Evolutionary conservation across 805 yeast species (phyloP).

Genomic region (Ogataea polymorpha): DNA sequence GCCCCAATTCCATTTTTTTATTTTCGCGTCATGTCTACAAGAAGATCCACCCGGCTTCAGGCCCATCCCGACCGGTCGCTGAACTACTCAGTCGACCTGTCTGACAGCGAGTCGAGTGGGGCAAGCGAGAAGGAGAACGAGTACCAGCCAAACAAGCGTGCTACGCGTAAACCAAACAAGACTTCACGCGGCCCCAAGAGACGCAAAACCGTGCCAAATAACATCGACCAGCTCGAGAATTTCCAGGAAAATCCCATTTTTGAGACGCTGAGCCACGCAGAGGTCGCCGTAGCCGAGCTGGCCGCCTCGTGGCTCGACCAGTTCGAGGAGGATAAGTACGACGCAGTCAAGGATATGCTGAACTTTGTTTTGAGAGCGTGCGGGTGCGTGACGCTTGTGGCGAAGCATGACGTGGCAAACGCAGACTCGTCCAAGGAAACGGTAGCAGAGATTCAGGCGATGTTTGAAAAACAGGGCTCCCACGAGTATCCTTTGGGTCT

Average conservation of each 20-base stretch:
- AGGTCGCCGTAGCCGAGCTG: conserved; percentile 47
- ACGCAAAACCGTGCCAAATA: conserved; percentile 24
- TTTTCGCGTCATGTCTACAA: conserved; percentile 12
- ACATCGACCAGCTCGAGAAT: conserved; percentile 39
- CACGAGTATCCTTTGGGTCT: conserved; percentile 65
- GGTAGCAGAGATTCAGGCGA: conserved; percentile 63
- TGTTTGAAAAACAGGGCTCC: conserved; percentile 54
- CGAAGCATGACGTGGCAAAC: conserved; percentile 66
- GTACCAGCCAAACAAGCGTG: conserved; percentile 15
- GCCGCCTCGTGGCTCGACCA: conserved; percentile 58
- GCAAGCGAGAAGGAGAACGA: conserved; percentile 21
- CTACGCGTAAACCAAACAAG: conserved; percentile 8
- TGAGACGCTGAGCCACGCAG: conserved; percentile 48
- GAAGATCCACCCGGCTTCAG: conserved; percentile 18
- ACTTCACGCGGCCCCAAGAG: conserved; percentile 27
- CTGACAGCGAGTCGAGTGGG: conserved; percentile 18
- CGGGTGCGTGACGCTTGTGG: conserved; percentile 66
- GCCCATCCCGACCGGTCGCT: conserved; percentile 10
- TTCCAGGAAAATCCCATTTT: conserved; percentile 48
- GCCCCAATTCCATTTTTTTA: background rate
- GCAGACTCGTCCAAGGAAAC: conserved; percentile 63
- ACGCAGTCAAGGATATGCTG: conserved; percentile 58
- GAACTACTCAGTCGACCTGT: conserved; percentile 12
- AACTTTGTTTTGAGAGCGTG: conserved; percentile 68
- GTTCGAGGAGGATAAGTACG: conserved; percentile 41